Evolutionary conservation across 2,329 filamentous ascomycete species (phyloP).

Genomic region (Colletotrichum costaricense): DNA sequence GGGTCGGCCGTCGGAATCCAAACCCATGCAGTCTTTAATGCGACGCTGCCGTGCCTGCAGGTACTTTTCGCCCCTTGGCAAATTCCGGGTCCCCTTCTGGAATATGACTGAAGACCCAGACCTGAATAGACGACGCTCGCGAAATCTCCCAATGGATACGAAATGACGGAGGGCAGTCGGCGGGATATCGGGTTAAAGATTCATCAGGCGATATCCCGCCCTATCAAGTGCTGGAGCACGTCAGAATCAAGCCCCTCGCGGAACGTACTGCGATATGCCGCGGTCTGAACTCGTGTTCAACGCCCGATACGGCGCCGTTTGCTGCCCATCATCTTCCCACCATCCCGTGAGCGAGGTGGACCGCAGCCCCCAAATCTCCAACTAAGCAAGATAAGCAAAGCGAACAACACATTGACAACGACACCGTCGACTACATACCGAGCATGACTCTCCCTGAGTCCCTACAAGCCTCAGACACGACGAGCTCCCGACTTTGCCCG

Average conservation of each 20-base stretch:
- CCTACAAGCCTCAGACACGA: conserved; percentile 25
- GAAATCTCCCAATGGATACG: background rate
- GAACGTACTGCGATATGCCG: conserved; percentile 11
- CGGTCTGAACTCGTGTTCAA: conserved; percentile 26
- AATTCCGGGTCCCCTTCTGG: conserved; percentile 26
- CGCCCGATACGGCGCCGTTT: conserved; percentile 20
- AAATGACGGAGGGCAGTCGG: background rate
- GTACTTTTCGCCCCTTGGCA: conserved; percentile 15
- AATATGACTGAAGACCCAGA: conserved; percentile 15
- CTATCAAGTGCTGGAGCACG: background rate
- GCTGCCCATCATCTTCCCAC: conserved; percentile 26
- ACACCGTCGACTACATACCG: conserved; percentile 21
- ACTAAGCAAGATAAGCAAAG: conserved; percentile 17
- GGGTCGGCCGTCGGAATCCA: conserved; percentile 29
- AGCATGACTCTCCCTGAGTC: conserved; percentile 29
- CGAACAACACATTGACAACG: conserved; percentile 3
- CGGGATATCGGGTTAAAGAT: conserved; percentile 15
- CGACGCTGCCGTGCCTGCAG: conserved; percentile 28
- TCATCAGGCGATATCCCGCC: background rate
- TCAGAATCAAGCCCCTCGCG: conserved; percentile 3
- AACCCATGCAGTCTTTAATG: conserved; percentile 25
- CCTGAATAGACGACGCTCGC: conserved; percentile 29
- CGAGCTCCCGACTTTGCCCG: conserved; percentile 33
- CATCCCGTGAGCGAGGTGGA: conserved; percentile 15
- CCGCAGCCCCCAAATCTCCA: conserved; percentile 25